phyloP scores from a whole-genome alignment of 176 grass and related monocot species.

The Pontederia crassipes region DNA sequence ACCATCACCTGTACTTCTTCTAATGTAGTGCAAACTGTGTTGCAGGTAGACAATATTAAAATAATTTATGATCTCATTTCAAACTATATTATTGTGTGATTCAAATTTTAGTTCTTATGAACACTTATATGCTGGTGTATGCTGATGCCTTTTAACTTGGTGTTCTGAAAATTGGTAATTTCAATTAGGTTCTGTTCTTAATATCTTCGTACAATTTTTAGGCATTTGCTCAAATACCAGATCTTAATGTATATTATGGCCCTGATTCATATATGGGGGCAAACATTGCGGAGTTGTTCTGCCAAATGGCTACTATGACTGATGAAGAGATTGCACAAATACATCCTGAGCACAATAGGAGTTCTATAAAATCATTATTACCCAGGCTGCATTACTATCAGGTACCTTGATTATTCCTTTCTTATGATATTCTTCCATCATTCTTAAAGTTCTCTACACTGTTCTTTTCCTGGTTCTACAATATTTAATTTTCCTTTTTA shows the following conservation, averaged over 20 bases:
- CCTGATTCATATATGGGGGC: conserved; percentile 99
- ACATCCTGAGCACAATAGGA: conserved; percentile 65
- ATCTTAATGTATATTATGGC: conserved; percentile 88
- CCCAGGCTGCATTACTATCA: conserved; percentile 66
- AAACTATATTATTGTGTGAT: neutral
- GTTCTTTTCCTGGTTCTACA: neutral
- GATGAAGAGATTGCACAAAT: conserved; percentile 88
- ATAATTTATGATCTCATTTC: neutral
- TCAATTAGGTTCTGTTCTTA: conserved; percentile 15
- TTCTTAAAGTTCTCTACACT: neutral
- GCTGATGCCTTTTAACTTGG: no score
- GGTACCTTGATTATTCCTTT: conserved; percentile 30
- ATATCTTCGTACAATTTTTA: conserved; percentile 21
- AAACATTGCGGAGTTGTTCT: conserved; percentile 86
- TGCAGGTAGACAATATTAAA: conserved; percentile 53
- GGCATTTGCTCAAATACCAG: conserved; percentile 86
- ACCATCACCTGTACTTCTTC: conserved; percentile 98
- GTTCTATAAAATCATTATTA: conserved; percentile 59
- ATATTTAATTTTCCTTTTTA: neutral
- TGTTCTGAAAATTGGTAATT: neutral
- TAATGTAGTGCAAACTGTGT: conserved; percentile 91
- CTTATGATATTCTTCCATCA: conserved; percentile 11
- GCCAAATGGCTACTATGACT: conserved; percentile 72
- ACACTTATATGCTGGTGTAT: neutral
- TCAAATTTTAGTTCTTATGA: neutral